Evolutionary conservation across 306 rosid species (phyloP), one percentile per base, ranked within the genome.

Genomic region (Potentilla sterilis): DNA sequence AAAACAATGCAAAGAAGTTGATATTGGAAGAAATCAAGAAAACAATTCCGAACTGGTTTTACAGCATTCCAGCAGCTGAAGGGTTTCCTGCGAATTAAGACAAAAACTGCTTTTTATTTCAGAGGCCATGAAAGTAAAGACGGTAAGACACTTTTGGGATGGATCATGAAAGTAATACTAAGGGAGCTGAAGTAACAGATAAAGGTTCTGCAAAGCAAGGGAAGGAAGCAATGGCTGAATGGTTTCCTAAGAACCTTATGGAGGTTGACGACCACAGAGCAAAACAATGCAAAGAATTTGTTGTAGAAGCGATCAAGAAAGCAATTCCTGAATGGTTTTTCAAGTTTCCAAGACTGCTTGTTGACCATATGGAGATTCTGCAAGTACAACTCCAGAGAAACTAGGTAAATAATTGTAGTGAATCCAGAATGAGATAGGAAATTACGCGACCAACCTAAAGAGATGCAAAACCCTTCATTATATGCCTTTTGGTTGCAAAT

Each of bases 191-290:
- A 37, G 40, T 37, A 5, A 37, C 40, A 37, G 40, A 37, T 37
- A 37, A 37, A 37, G 65, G 34, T 44, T n/a, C 32, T 43, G 32
- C 22, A 16, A 64, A 54, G 41, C 24, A 41, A 73, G 69, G 48
- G 62, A 52, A 67, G 55, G 37, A 47, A 61, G n/a, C 41, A 73
- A 64, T 43, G 54, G 61, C 75, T 62, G n/a, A 7, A 35, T 72
- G 79, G 41, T 40, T 61, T 43, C 49, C 1, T 21, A 38, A 71
- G 8, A 71, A 76, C 51, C 51, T 46, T 12, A 46, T 46, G 51
- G 15, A 46, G 49, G 51, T 13, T 48, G 18, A 48, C 19, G 19
- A 14, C 18, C 52, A 48, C 16, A 11, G 18, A 46, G 16, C 19
- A 15, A 48, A 48, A 48, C 18, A 15, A 13, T 48, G 19, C 52